Conservation (phyloP, 2,329 filamentous ascomycete species). For the Aspergillus bombycis region DNA sequence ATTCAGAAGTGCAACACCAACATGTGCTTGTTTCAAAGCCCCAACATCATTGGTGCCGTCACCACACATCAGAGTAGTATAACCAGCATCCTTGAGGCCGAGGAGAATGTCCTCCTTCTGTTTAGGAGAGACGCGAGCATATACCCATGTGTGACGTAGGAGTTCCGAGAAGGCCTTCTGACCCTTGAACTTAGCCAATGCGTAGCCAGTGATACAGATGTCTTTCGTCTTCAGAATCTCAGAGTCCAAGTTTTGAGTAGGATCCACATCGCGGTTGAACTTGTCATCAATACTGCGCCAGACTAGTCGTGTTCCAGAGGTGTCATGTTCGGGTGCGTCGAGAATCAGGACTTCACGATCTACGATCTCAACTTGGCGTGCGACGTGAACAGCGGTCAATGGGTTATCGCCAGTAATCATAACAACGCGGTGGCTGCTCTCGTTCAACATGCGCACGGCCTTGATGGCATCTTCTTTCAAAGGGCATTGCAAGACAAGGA, state of each 20-base stretch:
- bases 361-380: slow-evolving; percentile 93
- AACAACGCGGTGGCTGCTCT: slow-evolving; percentile 96
- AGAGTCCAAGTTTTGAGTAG: slow-evolving; percentile 75
- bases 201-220: slow-evolving; percentile 94
- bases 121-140: slow-evolving; percentile 95
- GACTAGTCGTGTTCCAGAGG: slow-evolving; percentile 76
- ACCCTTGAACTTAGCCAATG: slow-evolving; percentile 83
- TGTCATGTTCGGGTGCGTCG: slow-evolving; percentile 89
- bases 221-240: slow-evolving; percentile 85
- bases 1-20: slow-evolving; percentile 94
- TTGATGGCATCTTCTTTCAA: slow-evolving; percentile 95
- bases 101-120: slow-evolving; percentile 99
- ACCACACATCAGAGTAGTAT: slow-evolving; percentile 98
- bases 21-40: slow-evolving; percentile 95
- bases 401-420: slow-evolving; percentile 99
- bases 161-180: slow-evolving; percentile 76
- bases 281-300: slow-evolving; percentile 97
- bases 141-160: slow-evolving; percentile 92
- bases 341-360: slow-evolving; percentile 93
- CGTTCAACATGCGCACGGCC: slow-evolving; percentile 94
- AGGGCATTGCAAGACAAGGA: slow-evolving; percentile 92
- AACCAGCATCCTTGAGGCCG: slow-evolving; percentile 92
- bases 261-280: slow-evolving; percentile 81
- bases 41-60: slow-evolving; percentile 98
- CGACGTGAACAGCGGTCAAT: slow-evolving; percentile 92